These are phyloP conservation scores for Paecilomyces formosus DNA, from an alignment of 2,329 filamentous ascomycete species.

Conservation along the genomic window DNA sequence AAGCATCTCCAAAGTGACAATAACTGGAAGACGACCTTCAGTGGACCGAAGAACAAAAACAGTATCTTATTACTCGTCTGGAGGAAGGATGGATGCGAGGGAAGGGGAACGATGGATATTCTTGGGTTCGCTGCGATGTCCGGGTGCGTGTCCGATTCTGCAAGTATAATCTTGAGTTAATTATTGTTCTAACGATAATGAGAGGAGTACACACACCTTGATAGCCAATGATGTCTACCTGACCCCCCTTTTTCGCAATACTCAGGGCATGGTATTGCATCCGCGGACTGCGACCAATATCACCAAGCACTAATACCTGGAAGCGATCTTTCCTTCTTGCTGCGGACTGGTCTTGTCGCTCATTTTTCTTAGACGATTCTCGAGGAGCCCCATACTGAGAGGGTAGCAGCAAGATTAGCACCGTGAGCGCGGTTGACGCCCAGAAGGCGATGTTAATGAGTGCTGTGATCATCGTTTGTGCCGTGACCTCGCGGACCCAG, in stretches of 20 bases:
- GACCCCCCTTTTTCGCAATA: conserved; percentile 71
- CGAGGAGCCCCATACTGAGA: conserved; percentile 38
- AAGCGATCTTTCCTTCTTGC: conserved; percentile 27
- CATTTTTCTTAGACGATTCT: conserved; percentile 20
- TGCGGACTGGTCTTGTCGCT: conserved; percentile 11
- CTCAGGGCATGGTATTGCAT: conserved; percentile 99
- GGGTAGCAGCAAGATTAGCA: conserved; percentile 47
- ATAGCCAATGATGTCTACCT: conserved; percentile 83
- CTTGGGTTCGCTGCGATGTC: conserved; percentile 62
- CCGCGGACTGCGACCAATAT: conserved; percentile 89
- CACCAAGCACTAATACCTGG: conserved; percentile 85
- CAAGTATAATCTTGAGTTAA: conserved; percentile 7
- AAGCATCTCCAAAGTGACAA: conserved; percentile 63
- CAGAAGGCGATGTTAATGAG: conserved; percentile 30
- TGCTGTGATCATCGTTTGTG: conserved; percentile 25
- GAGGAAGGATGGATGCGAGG: conserved; percentile 58
- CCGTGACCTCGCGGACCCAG: conserved; percentile 8
- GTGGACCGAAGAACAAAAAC: conserved; percentile 69
- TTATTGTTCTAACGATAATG: not conserved
- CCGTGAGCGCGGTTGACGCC: conserved; percentile 42
- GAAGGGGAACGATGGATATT: conserved; percentile 65
- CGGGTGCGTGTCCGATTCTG: conserved; percentile 74
- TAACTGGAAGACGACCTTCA: conserved; percentile 82
- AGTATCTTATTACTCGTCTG: conserved; percentile 61
- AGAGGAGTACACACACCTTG: conserved; percentile 48